Conservation (phyloP, 352 stramenopile genomes). For the Pythium rhizo-oryzae region DNA sequence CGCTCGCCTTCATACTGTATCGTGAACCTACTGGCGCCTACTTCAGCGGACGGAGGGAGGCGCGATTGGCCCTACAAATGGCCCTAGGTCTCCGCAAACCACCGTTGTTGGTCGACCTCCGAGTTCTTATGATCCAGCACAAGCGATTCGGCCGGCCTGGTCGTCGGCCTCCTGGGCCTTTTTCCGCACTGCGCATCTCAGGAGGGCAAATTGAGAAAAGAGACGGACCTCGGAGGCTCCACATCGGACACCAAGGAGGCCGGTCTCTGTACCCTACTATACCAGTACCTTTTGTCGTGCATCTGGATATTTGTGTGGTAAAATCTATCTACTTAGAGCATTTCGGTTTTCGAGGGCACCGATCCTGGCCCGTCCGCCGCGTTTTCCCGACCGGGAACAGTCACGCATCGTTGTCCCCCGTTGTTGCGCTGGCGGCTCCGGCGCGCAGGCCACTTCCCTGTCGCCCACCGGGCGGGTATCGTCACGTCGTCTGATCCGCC, state of each 20-base stretch:
- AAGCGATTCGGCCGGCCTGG: too few species aligned
- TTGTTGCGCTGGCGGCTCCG: not conserved
- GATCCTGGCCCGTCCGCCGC: not conserved
- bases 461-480: not conserved
- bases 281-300: too few species aligned
- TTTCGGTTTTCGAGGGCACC: constrained; percentile 6
- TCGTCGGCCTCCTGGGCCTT: too few species aligned
- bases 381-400: not conserved
- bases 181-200: not conserved
- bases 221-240: too few species aligned
- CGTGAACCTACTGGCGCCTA: too few species aligned
- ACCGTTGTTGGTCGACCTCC: too few species aligned
- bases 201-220: not conserved
- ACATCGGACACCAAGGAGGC: constrained; percentile 19
- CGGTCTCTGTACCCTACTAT: not conserved
- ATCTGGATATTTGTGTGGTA: not conserved
- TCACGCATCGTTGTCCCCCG: constrained; percentile 3
- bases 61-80: too few species aligned
- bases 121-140: too few species aligned
- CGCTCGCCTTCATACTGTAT: too few species aligned
- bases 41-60: too few species aligned
- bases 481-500: not conserved
- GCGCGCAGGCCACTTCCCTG: not conserved
- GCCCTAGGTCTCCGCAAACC: too few species aligned
- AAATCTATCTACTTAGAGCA: not conserved